Conservation (phyloP, 345 rosid species). For the Gossypium sturtianum region DNA sequence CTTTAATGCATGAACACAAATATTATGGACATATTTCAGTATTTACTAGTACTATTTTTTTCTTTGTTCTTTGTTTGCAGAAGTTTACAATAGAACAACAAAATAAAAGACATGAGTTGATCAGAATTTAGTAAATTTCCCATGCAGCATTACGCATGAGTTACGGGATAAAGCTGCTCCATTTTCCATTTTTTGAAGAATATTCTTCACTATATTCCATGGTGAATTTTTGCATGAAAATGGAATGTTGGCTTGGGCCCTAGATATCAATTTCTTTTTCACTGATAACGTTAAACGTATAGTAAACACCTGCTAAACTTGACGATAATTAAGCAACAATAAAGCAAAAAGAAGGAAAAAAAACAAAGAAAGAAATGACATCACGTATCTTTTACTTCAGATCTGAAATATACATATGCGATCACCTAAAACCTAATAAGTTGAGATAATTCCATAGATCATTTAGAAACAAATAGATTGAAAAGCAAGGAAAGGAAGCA, state of each 20-base stretch:
- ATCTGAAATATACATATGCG: constrained; percentile 20
- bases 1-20: not conserved
- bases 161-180: not conserved
- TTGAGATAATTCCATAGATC: not conserved
- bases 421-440: constrained; percentile 2
- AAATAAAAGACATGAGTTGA: not conserved
- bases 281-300: not conserved
- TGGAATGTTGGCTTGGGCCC: constrained; percentile 15
- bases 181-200: constrained; percentile 24
- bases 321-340: not conserved
- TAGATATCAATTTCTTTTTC: not conserved
- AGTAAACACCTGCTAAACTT: not conserved
- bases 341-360: not conserved
- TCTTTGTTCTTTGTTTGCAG: not conserved
- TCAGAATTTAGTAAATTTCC: not conserved
- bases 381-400: constrained; percentile 7
- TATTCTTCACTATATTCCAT: constrained; percentile 25
- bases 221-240: constrained; percentile 14
- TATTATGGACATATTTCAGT: not conserved
- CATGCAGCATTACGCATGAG: constrained; percentile 5
- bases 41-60: not conserved
- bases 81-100: not conserved
- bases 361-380: not conserved
- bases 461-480: not conserved
- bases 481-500: not conserved